phyloP scores from a whole-genome alignment of 208 protist genomes.

The Leptomonas seymouri region DNA sequence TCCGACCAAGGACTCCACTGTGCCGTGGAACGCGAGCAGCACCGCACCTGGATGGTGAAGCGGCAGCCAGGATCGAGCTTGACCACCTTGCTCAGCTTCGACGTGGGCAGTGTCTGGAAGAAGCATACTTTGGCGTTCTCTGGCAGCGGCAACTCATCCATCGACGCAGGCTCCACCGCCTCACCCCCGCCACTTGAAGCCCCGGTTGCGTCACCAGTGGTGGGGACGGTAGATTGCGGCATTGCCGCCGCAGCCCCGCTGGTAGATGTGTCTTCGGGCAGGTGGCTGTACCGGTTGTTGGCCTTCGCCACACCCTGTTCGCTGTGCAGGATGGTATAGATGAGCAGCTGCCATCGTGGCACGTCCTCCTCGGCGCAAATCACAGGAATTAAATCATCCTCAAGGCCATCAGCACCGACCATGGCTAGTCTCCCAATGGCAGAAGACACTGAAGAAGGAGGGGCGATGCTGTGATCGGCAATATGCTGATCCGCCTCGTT shows the following conservation, averaged over 20 bases:
- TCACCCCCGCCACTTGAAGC: slow-evolving; percentile 1
- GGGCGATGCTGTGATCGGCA: not conserved
- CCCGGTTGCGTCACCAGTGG: not conserved
- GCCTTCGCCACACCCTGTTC: not conserved
- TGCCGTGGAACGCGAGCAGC: slow-evolving; percentile 33
- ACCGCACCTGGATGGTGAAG: slow-evolving; percentile 68
- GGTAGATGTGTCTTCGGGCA: not conserved
- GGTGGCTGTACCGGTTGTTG: not conserved
- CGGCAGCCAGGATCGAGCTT: slow-evolving; percentile 69
- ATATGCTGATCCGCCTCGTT: not conserved
- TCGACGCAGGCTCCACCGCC: slow-evolving; percentile 3
- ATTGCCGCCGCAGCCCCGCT: not conserved
- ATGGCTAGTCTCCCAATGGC: not conserved
- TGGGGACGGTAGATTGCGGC: not conserved
- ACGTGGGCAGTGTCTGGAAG: slow-evolving; percentile 51
- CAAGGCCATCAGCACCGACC: not conserved
- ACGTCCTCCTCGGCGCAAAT: slow-evolving; percentile 31
- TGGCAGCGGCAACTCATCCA: slow-evolving; percentile 27
- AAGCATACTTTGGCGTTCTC: slow-evolving; percentile 30
- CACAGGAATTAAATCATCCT: slow-evolving; percentile 4
- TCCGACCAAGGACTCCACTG: slow-evolving; percentile 81
- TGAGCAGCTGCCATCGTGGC: slow-evolving; percentile 68
- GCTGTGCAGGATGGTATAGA: slow-evolving; percentile 33
- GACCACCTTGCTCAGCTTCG: slow-evolving; percentile 69
- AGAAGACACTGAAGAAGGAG: not conserved